Conservation (phyloP, 2,329 filamentous ascomycete genomes). For the Aplosporella prunicola region DNA sequence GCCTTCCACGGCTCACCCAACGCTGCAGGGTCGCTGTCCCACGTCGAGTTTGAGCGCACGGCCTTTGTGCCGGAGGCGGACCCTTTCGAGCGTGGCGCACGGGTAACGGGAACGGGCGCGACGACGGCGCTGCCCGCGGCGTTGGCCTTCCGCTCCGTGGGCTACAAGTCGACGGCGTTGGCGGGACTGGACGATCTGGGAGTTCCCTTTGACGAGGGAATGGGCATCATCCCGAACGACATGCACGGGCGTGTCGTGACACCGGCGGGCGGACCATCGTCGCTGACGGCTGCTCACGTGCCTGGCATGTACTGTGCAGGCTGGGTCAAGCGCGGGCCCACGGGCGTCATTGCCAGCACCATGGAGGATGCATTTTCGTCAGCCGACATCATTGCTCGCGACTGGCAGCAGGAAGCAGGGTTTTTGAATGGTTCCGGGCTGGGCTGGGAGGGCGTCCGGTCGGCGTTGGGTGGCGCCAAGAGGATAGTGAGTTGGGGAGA, state of each 20-base stretch:
- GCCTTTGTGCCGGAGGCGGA: constrained; percentile 27
- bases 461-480: constrained; percentile 47
- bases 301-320: constrained; percentile 85
- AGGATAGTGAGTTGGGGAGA: constrained; percentile 69
- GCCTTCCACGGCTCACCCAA: constrained; percentile 49
- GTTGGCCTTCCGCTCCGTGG: constrained; percentile 85
- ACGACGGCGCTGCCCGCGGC: constrained; percentile 51
- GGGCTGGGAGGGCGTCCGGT: constrained; percentile 71
- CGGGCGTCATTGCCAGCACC: constrained; percentile 89
- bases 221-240: constrained; percentile 77
- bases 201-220: constrained; percentile 65
- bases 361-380: constrained; percentile 92
- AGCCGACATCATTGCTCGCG: constrained; percentile 70
- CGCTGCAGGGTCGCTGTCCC: constrained; percentile 45
- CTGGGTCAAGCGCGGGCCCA: constrained; percentile 93
- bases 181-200: constrained; percentile 63
- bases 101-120: constrained; percentile 33
- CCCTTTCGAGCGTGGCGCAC: constrained; percentile 44
- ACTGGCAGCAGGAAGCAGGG: constrained; percentile 50
- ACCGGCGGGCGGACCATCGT: constrained; percentile 25
- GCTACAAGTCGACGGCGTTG: constrained; percentile 75
- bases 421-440: constrained; percentile 39
- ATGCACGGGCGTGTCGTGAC: constrained; percentile 60
- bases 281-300: constrained; percentile 39
- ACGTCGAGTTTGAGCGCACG: constrained; percentile 56